Percentiles rank a stretch among this genome's conserved stretches.
Evolutionary conservation across 106 monocot genomes (phyloP).

Genomic region (Allium fistulosum): DNA sequence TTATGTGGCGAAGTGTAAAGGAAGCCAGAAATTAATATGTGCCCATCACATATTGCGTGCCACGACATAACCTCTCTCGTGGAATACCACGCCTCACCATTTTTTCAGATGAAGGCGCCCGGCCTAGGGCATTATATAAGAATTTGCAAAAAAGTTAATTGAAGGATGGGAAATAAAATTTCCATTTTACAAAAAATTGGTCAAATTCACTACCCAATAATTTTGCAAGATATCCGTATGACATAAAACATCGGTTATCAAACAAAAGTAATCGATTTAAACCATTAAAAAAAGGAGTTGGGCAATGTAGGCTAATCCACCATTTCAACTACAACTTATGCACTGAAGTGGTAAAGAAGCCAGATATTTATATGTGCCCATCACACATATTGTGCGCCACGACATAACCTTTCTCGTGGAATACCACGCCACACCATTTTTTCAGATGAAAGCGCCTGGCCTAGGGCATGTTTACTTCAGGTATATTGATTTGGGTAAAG

Average conservation of each 20-base stretch:
- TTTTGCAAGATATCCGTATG: not conserved
- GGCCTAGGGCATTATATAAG: slow-evolving; percentile 23
- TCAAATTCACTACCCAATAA: not conserved
- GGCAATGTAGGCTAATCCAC: slow-evolving; percentile 9
- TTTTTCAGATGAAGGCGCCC: slow-evolving; percentile 27
- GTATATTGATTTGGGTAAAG: not conserved
- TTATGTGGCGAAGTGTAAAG: slow-evolving; percentile 20
- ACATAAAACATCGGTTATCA: not conserved
- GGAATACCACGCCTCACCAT: slow-evolving; percentile 56
- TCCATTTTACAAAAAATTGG: not conserved
- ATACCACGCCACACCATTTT: slow-evolving; percentile 43
- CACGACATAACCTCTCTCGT: slow-evolving; percentile 38
- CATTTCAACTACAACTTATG: not conserved
- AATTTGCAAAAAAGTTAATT: not conserved
- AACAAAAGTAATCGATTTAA: not conserved
- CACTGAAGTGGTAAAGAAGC: slow-evolving; percentile 24
- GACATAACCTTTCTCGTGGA: slow-evolving; percentile 9
- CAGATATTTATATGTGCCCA: slow-evolving; percentile 20
- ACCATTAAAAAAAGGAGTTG: not conserved
- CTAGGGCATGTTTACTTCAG: slow-evolving; percentile 21
- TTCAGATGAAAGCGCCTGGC: slow-evolving; percentile 34
- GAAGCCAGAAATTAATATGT: slow-evolving; percentile 20
- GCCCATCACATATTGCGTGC: slow-evolving; percentile 60
- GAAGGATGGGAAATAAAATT: not conserved
- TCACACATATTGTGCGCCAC: too few species aligned